Conservation (phyloP, 345 rosid species). For the Melaleuca quinquenervia region DNA sequence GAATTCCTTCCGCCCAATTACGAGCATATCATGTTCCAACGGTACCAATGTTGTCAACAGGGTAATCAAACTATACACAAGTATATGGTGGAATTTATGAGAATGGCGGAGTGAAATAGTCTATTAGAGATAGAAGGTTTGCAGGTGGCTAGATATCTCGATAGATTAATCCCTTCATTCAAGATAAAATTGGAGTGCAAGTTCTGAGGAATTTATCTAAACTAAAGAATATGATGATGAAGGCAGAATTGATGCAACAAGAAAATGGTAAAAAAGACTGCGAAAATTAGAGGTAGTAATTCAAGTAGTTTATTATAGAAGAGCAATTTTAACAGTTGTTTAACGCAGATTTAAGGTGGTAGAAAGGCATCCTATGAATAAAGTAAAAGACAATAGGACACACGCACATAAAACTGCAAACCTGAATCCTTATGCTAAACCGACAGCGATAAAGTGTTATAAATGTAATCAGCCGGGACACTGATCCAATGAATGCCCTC, state of each 20-base stretch:
- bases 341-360: no score
- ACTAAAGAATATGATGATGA: neutral
- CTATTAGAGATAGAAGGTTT: neutral
- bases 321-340: no score
- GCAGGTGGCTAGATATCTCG: neutral
- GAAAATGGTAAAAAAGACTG: neutral
- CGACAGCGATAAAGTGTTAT: neutral
- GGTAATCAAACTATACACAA: neutral
- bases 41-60: neutral
- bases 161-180: neutral
- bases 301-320: neutral
- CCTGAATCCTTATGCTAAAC: neutral
- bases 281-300: no score
- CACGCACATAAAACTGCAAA: no score
- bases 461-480: neutral
- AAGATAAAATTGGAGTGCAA: neutral
- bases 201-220: neutral
- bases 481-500: neutral
- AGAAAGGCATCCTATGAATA: neutral
- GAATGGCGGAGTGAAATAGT: neutral
- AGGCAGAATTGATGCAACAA: neutral
- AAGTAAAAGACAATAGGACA: no score
- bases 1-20: neutral
- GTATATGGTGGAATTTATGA: neutral
- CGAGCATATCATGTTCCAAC: neutral